Conservation (phyloP, 371 early-diverging fungal genomes). For the Zancudomyces culisetae region DNA sequence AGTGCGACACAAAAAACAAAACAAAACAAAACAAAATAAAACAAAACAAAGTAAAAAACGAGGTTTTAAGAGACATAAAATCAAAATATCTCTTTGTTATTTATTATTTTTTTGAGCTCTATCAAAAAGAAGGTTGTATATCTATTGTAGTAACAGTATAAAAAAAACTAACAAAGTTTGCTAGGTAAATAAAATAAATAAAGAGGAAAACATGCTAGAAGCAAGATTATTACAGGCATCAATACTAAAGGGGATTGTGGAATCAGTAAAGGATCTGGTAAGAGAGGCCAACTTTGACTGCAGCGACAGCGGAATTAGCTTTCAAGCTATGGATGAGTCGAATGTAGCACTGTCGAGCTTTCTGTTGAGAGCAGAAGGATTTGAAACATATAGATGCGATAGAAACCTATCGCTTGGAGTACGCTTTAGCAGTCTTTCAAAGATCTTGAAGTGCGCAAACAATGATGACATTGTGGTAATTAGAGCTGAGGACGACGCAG, state of each 20-base stretch:
- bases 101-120: neutral
- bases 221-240: conserved; percentile 52
- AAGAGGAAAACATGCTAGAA: conserved; percentile 39
- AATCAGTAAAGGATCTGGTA: conserved; percentile 93
- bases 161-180: too few relatives aligned
- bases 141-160: neutral
- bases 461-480: conserved; percentile 84
- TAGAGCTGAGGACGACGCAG: conserved; percentile 73
- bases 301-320: conserved; percentile 79
- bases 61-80: neutral
- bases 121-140: neutral
- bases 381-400: conserved; percentile 92
- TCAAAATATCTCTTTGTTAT: neutral
- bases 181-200: neutral
- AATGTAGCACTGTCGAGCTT: conserved; percentile 92
- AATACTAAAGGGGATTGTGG: conserved; percentile 81
- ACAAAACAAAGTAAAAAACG: neutral
- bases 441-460: conserved; percentile 86
- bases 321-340: conserved; percentile 98
- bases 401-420: conserved; percentile 83
- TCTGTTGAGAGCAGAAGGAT: conserved; percentile 69
- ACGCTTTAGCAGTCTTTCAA: conserved; percentile 64
- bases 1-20: neutral
- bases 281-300: conserved; percentile 96
- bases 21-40: neutral